Evolutionary conservation across 2,329 filamentous ascomycete genomes (phyloP), one percentile per base, ranked within the genome.

Genomic region (Phialemoniopsis sp.): DNA sequence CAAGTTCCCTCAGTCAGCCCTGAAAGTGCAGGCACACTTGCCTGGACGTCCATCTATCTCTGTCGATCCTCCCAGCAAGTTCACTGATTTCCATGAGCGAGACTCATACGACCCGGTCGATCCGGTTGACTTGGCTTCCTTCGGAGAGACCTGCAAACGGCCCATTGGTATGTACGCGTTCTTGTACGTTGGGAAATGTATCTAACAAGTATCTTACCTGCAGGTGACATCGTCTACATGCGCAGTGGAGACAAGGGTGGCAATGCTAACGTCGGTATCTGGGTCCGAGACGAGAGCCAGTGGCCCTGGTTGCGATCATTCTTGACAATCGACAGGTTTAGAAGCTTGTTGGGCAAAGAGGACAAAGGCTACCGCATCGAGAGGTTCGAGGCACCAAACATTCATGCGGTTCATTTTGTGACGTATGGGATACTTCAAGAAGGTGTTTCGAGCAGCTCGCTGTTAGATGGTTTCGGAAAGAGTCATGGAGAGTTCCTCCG

Each of bases 401-500:
- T 73, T 0, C 47, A 52, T 30, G 21, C 21, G 21, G 21, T 26
- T 26, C 21, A 26, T 26, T 26, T 26, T 64, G 64, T 1, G 62
- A 53, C 72, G 5, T 66, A 66, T 41, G 68, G 66, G 2, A 59
- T 67, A 15, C 44, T 72, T 10, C 64, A 66, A 3, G 51, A 60
- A 3, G 64, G 64, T 1, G 67, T 76, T 1, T 74, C 70, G 47
- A 71, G 69, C 41, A 70, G 63, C 16, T 63, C 58, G 26, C 50
- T 64, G 17, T 40, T 77, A 15, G 72, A 76, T 52, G 59, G 62
- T 3, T 64, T 76, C 46, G 73, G 64, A 2, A 77, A 77, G 49
- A 70, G 70, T 1, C 66, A 75, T 48, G 68, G 62, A 13, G 72
- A 76, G 55, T 76, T 68, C 52, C 47, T 75, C 28, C 52, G 57